Evolutionary conservation across 495 filamentous ascomycete species (phyloP).

Genomic region (Penicillium goetzii): DNA sequence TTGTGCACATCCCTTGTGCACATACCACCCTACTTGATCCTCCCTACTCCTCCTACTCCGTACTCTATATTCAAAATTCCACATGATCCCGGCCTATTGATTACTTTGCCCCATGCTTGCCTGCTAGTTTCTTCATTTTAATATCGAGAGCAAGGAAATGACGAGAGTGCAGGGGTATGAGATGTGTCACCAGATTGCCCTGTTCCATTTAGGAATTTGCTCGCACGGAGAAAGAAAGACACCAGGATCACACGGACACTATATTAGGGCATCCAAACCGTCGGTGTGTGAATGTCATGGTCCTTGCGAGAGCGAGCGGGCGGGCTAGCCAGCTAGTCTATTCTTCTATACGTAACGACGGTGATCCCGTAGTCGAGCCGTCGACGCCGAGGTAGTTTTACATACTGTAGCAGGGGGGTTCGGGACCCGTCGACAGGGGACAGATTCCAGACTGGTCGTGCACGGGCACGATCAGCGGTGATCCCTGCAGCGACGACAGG

Average conservation of each 20-base stretch:
- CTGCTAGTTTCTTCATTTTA: not conserved
- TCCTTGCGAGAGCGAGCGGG: not conserved
- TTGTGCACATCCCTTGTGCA: not conserved
- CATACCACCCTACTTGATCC: not conserved
- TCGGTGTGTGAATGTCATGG: not conserved
- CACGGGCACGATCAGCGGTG: slow-evolving; percentile 35
- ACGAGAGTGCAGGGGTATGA: not conserved
- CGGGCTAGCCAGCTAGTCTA: not conserved
- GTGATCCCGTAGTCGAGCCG: not conserved
- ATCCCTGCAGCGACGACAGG: slow-evolving; percentile 39
- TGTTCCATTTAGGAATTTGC: slow-evolving; percentile 9
- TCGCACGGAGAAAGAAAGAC: not conserved
- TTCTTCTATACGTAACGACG: not conserved
- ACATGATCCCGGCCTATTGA: not conserved
- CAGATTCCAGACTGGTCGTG: slow-evolving; percentile 22
- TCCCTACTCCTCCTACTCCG: not conserved
- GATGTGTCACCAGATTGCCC: not conserved
- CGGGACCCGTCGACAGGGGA: not conserved
- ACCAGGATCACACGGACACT: not conserved
- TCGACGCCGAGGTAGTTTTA: not conserved
- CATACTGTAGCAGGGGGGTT: not conserved
- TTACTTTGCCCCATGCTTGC: not conserved
- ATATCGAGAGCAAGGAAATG: not conserved
- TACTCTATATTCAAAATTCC: not conserved
- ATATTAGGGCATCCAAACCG: slow-evolving; percentile 3